Evolutionary conservation across 352 stramenopile genomes (phyloP).

Genomic region (Blastocystis sp.): DNA sequence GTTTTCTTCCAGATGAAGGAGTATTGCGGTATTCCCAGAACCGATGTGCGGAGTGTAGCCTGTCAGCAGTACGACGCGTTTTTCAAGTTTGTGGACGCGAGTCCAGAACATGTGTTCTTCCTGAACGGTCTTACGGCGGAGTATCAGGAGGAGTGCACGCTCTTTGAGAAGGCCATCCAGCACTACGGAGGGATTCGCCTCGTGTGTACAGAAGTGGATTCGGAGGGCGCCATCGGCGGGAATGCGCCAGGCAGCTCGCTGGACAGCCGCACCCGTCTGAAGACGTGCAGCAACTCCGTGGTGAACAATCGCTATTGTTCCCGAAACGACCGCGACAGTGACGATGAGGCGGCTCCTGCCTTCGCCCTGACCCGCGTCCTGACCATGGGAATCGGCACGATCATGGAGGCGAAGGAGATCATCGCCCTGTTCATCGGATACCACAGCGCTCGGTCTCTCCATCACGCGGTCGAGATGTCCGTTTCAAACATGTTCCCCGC

Average conservation of each 20-base stretch:
- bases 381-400: constrained; percentile 24
- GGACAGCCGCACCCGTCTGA: neutral
- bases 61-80: constrained; percentile 28
- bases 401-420: constrained; percentile 12
- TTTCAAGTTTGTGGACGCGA: constrained; percentile 27
- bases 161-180: constrained; percentile 13
- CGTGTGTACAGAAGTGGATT: constrained; percentile 21
- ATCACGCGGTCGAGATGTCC: constrained; percentile 2
- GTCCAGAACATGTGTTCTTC: constrained; percentile 26
- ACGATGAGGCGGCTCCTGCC: neutral
- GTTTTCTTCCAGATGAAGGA: constrained; percentile 32
- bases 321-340: neutral
- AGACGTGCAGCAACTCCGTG: neutral
- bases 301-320: constrained; percentile 9
- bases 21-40: constrained; percentile 7
- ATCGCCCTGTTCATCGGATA: constrained; percentile 4
- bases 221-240: constrained; percentile 10
- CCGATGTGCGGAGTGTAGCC: constrained; percentile 9
- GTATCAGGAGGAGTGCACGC: neutral
- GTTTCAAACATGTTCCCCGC: constrained; percentile 15
- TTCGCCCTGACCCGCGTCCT: constrained; percentile 1
- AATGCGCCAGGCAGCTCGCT: constrained; percentile 29
- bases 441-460: neutral
- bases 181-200: constrained; percentile 19
- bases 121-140: constrained; percentile 13